Evolutionary conservation across 805 yeast species (phyloP), one percentile per base, ranked within the genome.

Genomic region (Candida ascalaphidarum): DNA sequence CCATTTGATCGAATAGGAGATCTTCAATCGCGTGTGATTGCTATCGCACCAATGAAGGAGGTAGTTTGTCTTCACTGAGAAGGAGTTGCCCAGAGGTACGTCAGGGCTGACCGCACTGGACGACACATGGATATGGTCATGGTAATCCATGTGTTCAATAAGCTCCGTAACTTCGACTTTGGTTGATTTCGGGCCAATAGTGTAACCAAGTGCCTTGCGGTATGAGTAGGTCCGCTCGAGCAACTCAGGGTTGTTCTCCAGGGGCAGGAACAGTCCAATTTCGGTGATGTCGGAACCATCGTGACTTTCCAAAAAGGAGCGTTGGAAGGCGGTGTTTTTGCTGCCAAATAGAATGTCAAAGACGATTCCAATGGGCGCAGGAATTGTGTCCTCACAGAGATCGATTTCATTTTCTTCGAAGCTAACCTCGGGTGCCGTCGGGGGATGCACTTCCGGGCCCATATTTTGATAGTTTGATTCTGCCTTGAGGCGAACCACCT

Each of bases 121-220:
- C 3, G 67, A 61, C 2, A 76, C 71, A 17, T 62, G 58, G 14
- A 75, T 60, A 32, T 48, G 55, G 15, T 60, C 55, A 5, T 67
- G 59, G 12, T 70, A 59, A 41, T 80, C 77, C 30, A 46, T 58
- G 23, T 66, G 59, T 17, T 74, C 73, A 11, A 81, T 44, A 2
- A 63, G 63, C 43, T 82, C 94, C 4, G 65, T 61, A 26, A 81
- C 77, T 11, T 61, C 48, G 57, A 89, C 81, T 33, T 55, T 56
- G 0, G 94, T 81, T 40, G 80, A 81, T 40, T 78, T 80, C 5
- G 92, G 92, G 0, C 89, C 92, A 31, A 82, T 74, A 0, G 83
- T 68, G 3, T 72, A 77, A 27, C 67, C 61, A 23, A 81, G 55
- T 2, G 89, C 88, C 40, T 81, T 77, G 1, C 61, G 61, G 44